Evolutionary conservation across 352 stramenopile species (phyloP), one percentile per base, ranked within the genome.

Genomic region (Peronospora belbahrii): DNA sequence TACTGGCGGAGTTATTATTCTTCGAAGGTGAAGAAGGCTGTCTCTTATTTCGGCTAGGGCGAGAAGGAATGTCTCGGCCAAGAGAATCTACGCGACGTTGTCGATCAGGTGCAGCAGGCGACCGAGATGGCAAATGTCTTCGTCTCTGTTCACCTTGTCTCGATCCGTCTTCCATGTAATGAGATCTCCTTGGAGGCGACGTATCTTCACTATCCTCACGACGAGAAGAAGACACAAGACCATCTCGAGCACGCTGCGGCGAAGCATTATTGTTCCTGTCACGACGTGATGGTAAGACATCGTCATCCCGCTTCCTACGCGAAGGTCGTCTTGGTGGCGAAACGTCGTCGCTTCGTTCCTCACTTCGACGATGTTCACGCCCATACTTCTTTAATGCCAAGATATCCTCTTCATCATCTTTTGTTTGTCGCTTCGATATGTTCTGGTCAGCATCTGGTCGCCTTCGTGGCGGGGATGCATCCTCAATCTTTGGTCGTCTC

Each of bases 381-480:
- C 14, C 8, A 4, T 31, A 8, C 42, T 9, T 42, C 30, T 48
- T 46, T 36, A 62, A 59, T 27, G 65, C 60, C n/a, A 63, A 79
- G 1, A 36, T 30, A 38, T 77, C 58, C 24, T 34, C 19, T 24
- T 8, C 22, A 18, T 31, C 24, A 15, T 42, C 37, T 42, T 50
- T 28, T 68, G 39, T 24, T 20, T 25, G 19, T 17, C 39, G n/a
- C 39, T 19, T 44, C 17, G 19, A 33, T 6, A 19, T 4, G 27
- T 22, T 41, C 9, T 25, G 24, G 15, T 20, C 42, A 52, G 22
- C 6, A 27, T 56, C 13, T 4, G 18, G 22, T 20, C 31, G 45
- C 41, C 56, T 64, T 24, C 53, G 42, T 38, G 58, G 60, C 2
- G 70, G 62, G 13, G 59, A 74, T 3, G 43, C 44, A 46, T 75